Evolutionary conservation across 2,329 filamentous ascomycete genomes (phyloP).

Genomic region (Monosporascus sp.): DNA sequence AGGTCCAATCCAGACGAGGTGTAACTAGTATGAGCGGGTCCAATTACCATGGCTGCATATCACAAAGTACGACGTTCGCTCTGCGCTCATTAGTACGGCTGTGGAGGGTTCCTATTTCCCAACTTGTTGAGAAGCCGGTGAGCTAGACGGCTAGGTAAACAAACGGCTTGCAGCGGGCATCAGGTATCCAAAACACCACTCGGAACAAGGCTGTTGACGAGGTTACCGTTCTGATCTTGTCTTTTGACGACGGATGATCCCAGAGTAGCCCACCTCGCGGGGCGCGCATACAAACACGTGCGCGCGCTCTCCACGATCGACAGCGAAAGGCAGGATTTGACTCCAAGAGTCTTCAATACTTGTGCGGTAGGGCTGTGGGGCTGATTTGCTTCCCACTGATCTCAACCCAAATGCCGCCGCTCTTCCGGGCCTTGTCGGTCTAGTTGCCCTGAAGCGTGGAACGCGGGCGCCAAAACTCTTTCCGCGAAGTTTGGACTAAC

Average conservation of each 20-base stretch:
- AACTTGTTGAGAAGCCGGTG: no score
- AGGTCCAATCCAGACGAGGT: background rate
- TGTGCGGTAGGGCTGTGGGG: background rate
- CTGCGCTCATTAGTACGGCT: no score
- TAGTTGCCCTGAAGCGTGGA: background rate
- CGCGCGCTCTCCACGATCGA: background rate
- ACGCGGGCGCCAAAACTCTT: background rate
- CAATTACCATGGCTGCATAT: no score
- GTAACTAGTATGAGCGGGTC: no score
- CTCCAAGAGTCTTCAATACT: background rate
- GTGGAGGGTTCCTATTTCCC: no score
- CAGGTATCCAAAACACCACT: no score
- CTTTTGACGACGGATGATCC: no score
- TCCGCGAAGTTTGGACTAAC: background rate
- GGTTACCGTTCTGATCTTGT: no score
- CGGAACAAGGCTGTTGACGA: no score
- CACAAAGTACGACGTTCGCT: no score
- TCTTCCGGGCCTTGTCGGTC: background rate
- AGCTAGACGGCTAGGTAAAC: no score
- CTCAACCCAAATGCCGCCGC: background rate
- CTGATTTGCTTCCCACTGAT: background rate
- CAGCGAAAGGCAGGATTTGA: background rate
- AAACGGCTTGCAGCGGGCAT: no score
- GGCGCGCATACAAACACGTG: background rate
- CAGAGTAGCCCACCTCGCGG: background rate